Base-by-base conservation (phyloP, 495 filamentous ascomycete species). In the Rostrohypoxylon terebratum region DNA sequence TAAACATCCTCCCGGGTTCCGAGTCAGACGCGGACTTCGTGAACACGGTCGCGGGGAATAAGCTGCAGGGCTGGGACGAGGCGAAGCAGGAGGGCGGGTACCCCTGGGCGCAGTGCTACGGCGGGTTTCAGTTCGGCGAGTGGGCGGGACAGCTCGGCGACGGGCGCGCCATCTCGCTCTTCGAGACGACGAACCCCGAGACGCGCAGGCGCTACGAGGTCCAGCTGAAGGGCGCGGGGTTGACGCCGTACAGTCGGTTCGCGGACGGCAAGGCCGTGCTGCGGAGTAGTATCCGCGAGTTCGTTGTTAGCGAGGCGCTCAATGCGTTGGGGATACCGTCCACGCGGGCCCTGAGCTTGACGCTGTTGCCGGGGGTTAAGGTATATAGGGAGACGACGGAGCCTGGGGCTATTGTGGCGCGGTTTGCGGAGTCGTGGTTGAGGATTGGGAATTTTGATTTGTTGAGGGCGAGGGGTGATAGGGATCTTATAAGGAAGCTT, bases 111-210 rank as follows among this genome's bases (percentile, higher is more conserved):
- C 94, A 98, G 81, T 98, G 94, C 78, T 99, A 99, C 81, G 96
- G 96, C 63, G 96, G 95, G 4, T 93, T 88, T 78, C 91, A 92
- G 72, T 92, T 93, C 77, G 93, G 93, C 38, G 87, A 89, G 71
- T 99, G 96, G 96, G 96, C 96, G 3, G 94, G 94, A 7, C 96
- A 99, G 79, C 89, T 99, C 9, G 96, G 96, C 63, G 96, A 99
- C 74, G 96, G 96, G 58, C 88, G 96, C 44, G 96, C 95, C 28
- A 97, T 99, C 71, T 94, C 92, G 53, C 84, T 99, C 0, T 99
- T 98, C 73, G 96, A 99, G 75, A 84, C 87, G 25, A 97, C 90
- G 11, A 97, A 97, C 77, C 90, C 93, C 14, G 68, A 77, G 0
- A 93, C 93, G 1, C 85, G 86, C 1, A 83, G 73, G 14, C 87